Evolutionary conservation across 192 early-diverging fungal genomes (phyloP).

Genomic region (Coemansia sp.): DNA sequence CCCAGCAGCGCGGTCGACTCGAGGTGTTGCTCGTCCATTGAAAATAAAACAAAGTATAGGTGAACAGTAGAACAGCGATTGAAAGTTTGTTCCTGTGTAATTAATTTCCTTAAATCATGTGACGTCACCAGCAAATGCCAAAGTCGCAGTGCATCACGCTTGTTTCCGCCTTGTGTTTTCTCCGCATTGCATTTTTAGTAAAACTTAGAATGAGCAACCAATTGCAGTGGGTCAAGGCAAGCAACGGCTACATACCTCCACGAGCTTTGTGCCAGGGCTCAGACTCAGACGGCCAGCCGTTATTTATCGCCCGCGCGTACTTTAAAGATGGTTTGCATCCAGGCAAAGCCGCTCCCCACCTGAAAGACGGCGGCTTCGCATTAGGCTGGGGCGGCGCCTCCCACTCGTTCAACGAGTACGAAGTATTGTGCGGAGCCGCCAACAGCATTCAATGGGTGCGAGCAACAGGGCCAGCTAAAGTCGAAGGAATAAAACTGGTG

Average conservation of each 20-base stretch:
- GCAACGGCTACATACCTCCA: constrained; percentile 28
- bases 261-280: constrained; percentile 54
- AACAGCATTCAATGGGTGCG: constrained; percentile 54
- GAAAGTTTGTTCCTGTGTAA: not conserved
- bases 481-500: constrained; percentile 8
- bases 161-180: not conserved
- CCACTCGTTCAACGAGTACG: constrained; percentile 46
- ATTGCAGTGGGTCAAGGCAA: constrained; percentile 30
- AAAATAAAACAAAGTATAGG: not conserved
- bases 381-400: constrained; percentile 57
- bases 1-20: not conserved
- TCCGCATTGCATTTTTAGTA: not conserved
- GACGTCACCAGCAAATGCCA: not conserved
- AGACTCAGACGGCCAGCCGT: constrained; percentile 52
- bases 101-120: not conserved
- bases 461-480: constrained; percentile 28
- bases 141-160: not conserved
- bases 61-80: not conserved
- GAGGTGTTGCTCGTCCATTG: not conserved
- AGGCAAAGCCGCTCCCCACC: constrained; percentile 51
- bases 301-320: constrained; percentile 57
- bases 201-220: constrained; percentile 5
- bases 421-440: constrained; percentile 59
- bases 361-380: constrained; percentile 48
- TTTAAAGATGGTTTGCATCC: constrained; percentile 53